Evolutionary conservation across 345 rosid species (phyloP).

Genomic region (Garcia nutans): DNA sequence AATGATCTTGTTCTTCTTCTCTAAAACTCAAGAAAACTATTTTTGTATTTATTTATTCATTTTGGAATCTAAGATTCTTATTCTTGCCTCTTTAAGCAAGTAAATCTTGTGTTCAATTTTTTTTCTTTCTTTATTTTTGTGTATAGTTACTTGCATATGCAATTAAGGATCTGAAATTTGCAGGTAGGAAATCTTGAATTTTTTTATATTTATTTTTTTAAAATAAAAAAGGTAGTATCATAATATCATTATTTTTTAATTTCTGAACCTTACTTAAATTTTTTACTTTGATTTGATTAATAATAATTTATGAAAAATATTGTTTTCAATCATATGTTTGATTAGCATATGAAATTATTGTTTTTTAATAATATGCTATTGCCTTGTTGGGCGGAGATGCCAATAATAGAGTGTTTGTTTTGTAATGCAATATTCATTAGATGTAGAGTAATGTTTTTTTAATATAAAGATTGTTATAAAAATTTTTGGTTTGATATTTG

Average conservation of each 20-base stretch:
- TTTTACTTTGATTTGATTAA: too few species aligned
- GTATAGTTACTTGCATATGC: not conserved
- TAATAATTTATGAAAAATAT: too few species aligned
- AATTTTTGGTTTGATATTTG: not conserved
- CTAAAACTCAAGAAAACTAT: not conserved
- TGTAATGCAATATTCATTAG: too few species aligned
- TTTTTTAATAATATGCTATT: too few species aligned
- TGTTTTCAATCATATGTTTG: too few species aligned
- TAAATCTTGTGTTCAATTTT: too few species aligned
- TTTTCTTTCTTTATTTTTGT: too few species aligned
- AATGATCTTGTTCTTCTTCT: constrained; percentile 15
- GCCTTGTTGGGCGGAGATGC: too few species aligned
- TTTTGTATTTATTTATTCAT: not conserved
- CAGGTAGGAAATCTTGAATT: not conserved
- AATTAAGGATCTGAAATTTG: not conserved
- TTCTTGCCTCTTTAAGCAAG: not conserved
- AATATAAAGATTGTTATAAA: not conserved
- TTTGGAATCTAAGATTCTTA: not conserved
- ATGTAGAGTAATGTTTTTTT: too few species aligned
- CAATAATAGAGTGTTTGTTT: too few species aligned
- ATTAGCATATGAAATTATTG: too few species aligned
- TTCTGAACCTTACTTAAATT: not conserved
- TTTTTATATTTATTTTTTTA: not conserved
- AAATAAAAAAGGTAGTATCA: too few species aligned
- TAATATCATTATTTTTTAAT: not conserved